These are phyloP conservation scores for Aotearoamyces nothofagi DNA, from an alignment of 2,329 filamentous ascomycete species.

Conservation along the genomic window DNA sequence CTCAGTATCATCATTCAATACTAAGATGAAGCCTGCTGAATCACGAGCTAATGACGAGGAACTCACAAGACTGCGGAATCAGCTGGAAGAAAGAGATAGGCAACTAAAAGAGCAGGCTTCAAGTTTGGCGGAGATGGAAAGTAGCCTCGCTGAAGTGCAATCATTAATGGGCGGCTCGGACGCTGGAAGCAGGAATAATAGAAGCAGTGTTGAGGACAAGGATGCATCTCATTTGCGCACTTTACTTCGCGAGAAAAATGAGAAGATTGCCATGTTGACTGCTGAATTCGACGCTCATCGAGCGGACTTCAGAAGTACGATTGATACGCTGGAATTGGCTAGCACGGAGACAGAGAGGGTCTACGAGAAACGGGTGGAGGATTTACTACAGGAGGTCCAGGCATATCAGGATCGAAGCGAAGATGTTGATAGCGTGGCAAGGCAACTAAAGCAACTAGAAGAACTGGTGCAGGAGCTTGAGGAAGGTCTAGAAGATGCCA, in stretches of 20 bases:
- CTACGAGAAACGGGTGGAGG: slow-evolving; percentile 85
- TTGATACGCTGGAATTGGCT: slow-evolving; percentile 90
- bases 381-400: slow-evolving; percentile 67
- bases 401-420: slow-evolving; percentile 71
- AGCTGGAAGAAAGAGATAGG: slow-evolving; percentile 71
- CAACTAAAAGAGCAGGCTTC: slow-evolving; percentile 80
- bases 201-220: slow-evolving; percentile 44
- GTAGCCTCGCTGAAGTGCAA: slow-evolving; percentile 68
- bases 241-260: slow-evolving; percentile 87
- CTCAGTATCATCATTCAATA: slow-evolving; percentile 37
- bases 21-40: slow-evolving; percentile 31
- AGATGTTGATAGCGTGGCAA: slow-evolving; percentile 82
- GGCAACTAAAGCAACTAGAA: slow-evolving; percentile 86
- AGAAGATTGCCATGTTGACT: slow-evolving; percentile 86
- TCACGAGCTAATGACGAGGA: slow-evolving; percentile 45
- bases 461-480: slow-evolving; percentile 94
- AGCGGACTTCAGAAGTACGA: slow-evolving; percentile 90
- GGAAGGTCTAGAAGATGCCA: slow-evolving; percentile 87
- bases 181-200: slow-evolving; percentile 29
- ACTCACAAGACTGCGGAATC: slow-evolving; percentile 52
- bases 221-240: slow-evolving; percentile 65
- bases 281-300: slow-evolving; percentile 89
- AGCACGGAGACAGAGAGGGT: slow-evolving; percentile 91
- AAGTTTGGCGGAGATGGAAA: slow-evolving; percentile 80
- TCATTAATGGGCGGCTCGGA: slow-evolving; percentile 46